Base-by-base conservation (phyloP, 1,139 yeast genomes). In the Geotrichum cucujoidarum region DNA sequence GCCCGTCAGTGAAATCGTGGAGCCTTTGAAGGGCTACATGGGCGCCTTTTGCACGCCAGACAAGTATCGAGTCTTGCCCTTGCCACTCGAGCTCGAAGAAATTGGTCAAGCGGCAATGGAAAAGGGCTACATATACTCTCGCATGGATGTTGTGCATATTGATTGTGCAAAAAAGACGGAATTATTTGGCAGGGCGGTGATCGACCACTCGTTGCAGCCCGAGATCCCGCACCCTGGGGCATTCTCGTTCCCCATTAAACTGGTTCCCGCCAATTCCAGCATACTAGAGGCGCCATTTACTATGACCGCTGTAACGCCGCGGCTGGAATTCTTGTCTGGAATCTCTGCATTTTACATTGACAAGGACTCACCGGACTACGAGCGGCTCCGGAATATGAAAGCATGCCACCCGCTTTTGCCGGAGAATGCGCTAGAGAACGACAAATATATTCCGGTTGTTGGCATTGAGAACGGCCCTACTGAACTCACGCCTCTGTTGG, bases 271-370 rank as follows among this genome's bases (percentile, higher is more conserved):
- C 3, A 25, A 4, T 10, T 7, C 31, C 7, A 20, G 40, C 31
- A n/a, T n/a, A n/a, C n/a, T n/a, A n/a, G n/a, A n/a, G n/a, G n/a
- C n/a, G n/a, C 40, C 40, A 3, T 20, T 31, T n/a, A 36, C 11
- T 30, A 24, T 40, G 10, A 17, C 34, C 1, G 22, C 40, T 4
- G n/a, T 25, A 4, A 27, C 32, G 3, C 25, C 17, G 16, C 38
- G 48, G 8, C 11, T 45, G n/a, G 48, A 45, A 21, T 29, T 34
- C 10, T 32, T 45, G 2, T 37, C 48, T 3, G 48, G 48, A 10
- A 13, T 45, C 14, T 18, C 44, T 7, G 48, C 41, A 11, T 45
- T 40, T 29, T 30, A 29, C 16, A 35, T 45, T 16, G 36, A 40
- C 14, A 40, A 24, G 2, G 29, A 33, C n/a, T 45, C 48, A 3